phyloP scores from a whole-genome alignment of 768 basidiomycete species.

The Cyathus striatus region DNA sequence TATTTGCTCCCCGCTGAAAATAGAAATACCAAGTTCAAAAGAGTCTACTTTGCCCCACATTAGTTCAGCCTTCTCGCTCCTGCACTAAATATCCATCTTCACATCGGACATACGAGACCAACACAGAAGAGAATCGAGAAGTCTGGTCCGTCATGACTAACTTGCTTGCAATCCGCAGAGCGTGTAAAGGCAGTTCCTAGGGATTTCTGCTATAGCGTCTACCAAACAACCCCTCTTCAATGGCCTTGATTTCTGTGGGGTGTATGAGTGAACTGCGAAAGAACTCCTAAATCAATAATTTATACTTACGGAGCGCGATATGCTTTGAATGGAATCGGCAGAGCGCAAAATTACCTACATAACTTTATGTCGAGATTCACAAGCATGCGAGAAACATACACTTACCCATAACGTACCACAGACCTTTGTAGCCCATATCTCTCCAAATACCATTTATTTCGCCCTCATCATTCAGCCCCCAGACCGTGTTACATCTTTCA shows the following conservation, averaged over 20 bases:
- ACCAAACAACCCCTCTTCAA: slow-evolving; percentile 46
- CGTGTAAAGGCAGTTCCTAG: no score
- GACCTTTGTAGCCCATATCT: slow-evolving; percentile 43
- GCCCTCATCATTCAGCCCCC: slow-evolving; percentile 65
- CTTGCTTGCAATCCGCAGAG: no score
- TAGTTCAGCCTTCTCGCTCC: no score
- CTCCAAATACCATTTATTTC: slow-evolving; percentile 48
- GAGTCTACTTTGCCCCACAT: no score
- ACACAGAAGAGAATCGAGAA: no score
- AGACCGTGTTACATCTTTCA: slow-evolving; percentile 40
- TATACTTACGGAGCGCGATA: slow-evolving; percentile 56
- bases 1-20: no score
- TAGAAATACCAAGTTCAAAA: no score
- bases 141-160: no score
- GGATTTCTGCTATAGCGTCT: slow-evolving; percentile 10
- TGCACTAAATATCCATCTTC: no score
- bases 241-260: slow-evolving; percentile 61
- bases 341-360: slow-evolving; percentile 49
- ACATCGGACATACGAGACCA: no score
- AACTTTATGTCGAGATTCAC: neutral
- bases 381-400: neutral
- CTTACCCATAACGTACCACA: slow-evolving; percentile 60
- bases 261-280: neutral
- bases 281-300: neutral
- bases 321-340: slow-evolving; percentile 67